These are phyloP conservation scores for Macrolepiota dolichaula DNA, from an alignment of 768 basidiomycete species.

Conservation along the genomic window DNA sequence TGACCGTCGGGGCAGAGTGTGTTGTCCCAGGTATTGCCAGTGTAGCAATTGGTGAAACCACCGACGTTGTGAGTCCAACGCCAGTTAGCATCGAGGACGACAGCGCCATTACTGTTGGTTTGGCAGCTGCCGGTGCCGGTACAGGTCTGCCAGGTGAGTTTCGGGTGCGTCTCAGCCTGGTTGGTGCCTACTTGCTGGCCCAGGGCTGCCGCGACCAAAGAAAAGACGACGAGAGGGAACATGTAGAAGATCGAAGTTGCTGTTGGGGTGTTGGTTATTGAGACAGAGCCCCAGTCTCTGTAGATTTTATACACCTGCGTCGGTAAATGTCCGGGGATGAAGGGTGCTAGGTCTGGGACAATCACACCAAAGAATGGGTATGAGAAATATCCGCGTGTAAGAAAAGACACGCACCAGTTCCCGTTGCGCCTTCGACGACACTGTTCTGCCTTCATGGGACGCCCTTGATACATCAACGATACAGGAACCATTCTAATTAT, in stretches of 20 bases:
- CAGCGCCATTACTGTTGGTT: conserved; percentile 23
- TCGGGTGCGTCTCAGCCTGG: conserved; percentile 42
- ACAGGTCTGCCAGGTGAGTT: conserved; percentile 37
- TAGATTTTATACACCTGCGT: neutral
- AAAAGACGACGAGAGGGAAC: conserved; percentile 3
- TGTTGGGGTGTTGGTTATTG: neutral
- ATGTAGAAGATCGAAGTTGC: neutral
- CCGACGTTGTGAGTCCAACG: conserved; percentile 40
- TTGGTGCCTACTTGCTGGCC: conserved; percentile 45
- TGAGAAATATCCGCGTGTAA: neutral
- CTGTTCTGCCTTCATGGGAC: neutral
- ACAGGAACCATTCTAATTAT: conserved; percentile 7
- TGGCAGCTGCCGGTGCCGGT: conserved; percentile 33
- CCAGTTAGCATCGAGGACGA: conserved; percentile 47
- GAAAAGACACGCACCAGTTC: neutral
- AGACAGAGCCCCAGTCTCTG: neutral
- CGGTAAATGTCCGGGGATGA: conserved; percentile 6
- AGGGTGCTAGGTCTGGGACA: neutral
- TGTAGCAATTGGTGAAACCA: conserved; percentile 43
- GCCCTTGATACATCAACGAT: neutral
- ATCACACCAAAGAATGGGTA: conserved; percentile 3
- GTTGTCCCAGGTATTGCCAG: conserved; percentile 49
- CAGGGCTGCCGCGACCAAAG: conserved; percentile 25
- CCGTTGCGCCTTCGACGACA: neutral
- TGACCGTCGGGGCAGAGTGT: conserved; percentile 45